Conservation (phyloP, 208 protist species). For the Phytomonas serpens region DNA sequence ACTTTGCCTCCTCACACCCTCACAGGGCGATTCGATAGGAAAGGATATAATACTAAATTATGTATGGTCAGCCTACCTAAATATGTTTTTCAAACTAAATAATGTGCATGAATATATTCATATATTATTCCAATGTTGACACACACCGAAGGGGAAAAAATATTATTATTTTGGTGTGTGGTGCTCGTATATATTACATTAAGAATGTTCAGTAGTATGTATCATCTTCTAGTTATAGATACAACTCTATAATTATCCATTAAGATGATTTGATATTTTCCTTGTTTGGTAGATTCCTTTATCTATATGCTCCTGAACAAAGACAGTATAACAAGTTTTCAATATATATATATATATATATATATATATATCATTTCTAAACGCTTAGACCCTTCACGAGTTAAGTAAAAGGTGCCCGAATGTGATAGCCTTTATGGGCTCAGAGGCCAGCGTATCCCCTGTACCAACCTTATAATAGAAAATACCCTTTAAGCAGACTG, state of each 20-base stretch:
- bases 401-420: slow-evolving; percentile 33
- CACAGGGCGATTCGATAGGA: not conserved
- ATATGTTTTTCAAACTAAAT: not conserved
- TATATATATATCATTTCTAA: not conserved
- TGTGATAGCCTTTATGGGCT: slow-evolving; percentile 47
- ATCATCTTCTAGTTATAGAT: not conserved
- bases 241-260: not conserved
- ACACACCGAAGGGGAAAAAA: not conserved
- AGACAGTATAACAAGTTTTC: not conserved
- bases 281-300: not conserved
- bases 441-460: slow-evolving; percentile 15
- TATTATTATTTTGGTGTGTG: not conserved
- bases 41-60: not conserved
- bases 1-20: not conserved
- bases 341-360: not conserved
- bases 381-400: not conserved
- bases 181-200: not conserved
- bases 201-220: not conserved
- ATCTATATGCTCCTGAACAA: not conserved
- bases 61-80: slow-evolving; percentile 9
- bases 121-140: not conserved
- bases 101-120: not conserved
- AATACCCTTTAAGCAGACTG: slow-evolving; percentile 64
- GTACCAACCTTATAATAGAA: slow-evolving; percentile 63
- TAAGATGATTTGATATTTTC: not conserved